Evolutionary conservation across 2,329 filamentous ascomycete species (phyloP).

Genomic region (Penicillium sp.): DNA sequence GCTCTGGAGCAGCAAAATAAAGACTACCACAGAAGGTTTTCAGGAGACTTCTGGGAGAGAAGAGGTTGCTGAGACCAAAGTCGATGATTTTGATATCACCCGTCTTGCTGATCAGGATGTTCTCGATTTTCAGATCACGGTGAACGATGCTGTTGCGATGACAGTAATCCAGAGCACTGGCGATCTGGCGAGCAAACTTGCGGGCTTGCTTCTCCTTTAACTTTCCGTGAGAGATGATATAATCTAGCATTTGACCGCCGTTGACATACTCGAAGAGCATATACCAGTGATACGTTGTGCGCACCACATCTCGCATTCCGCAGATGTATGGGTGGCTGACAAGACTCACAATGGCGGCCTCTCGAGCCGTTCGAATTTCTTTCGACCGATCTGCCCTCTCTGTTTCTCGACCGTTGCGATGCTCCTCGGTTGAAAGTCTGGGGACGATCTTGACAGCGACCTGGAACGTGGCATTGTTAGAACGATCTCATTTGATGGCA

Average conservation of each 20-base stretch:
- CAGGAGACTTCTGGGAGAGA: conserved; percentile 78
- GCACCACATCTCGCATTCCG: conserved; percentile 89
- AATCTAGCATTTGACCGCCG: conserved; percentile 98
- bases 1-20: conserved; percentile 94
- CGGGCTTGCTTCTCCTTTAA: conserved; percentile 97
- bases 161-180: conserved; percentile 94
- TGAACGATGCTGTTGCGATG: conserved; percentile 98
- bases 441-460: conserved; percentile 98
- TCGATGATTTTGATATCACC: conserved; percentile 99
- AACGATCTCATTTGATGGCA: background rate
- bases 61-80: conserved; percentile 95
- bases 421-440: conserved; percentile 83
- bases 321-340: conserved; percentile 95
- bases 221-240: conserved; percentile 97
- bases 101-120: conserved; percentile 98
- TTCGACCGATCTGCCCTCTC: conserved; percentile 95
- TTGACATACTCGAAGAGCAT: conserved; percentile 99
- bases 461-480: conserved; percentile 46
- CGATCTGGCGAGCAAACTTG: conserved; percentile 96
- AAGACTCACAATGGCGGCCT: conserved; percentile 93
- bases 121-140: conserved; percentile 96
- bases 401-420: conserved; percentile 68
- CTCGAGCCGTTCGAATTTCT: conserved; percentile 89
- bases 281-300: conserved; percentile 98
- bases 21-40: conserved; percentile 98